These are phyloP conservation scores for Candida taoyuanica DNA, from an alignment of 805 yeast species.

Conservation along the genomic window DNA sequence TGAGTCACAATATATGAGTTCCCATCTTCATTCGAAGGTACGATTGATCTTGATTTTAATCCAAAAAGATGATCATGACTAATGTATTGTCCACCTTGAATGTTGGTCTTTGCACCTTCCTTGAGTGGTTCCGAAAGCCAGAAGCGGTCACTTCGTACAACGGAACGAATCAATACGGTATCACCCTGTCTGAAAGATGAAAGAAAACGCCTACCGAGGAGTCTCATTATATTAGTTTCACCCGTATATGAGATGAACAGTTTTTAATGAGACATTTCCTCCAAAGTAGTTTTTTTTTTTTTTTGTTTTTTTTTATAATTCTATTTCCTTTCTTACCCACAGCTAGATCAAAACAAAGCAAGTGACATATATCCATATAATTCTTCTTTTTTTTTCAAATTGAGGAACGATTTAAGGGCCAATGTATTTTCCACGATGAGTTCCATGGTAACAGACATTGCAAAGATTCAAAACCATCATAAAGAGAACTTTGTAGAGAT, in stretches of 20 bases:
- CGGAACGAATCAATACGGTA: constrained; percentile 18
- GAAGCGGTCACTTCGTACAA: constrained; percentile 16
- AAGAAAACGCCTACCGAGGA: constrained; percentile 3
- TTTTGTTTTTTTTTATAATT: too few relatives aligned
- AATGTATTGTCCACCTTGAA: constrained; percentile 25
- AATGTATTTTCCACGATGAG: constrained; percentile 17
- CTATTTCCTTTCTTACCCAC: too few relatives aligned
- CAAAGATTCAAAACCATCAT: constrained; percentile 3
- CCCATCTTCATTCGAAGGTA: constrained; percentile 23
- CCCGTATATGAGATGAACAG: too few relatives aligned
- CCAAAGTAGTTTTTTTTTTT: not conserved
- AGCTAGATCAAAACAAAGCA: not conserved
- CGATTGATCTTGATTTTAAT: constrained; percentile 31
- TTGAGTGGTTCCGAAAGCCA: constrained; percentile 26
- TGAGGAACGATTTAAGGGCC: too few relatives aligned
- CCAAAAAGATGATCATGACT: constrained; percentile 38
- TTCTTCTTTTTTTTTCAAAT: too few relatives aligned
- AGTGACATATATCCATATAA: too few relatives aligned
- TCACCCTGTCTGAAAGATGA: constrained; percentile 19
- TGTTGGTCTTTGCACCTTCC: constrained; percentile 18
- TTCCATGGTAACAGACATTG: constrained; percentile 13
- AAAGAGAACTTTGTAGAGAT: constrained; percentile 14
- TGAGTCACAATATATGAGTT: constrained; percentile 32
- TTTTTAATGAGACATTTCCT: too few relatives aligned
- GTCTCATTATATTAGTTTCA: not conserved